A percentile compares a stretch with the other conserved stretches of the same genome.
Conservation (phyloP, 768 basidiomycete genomes). For the Xerocomellus chrysenteron region DNA sequence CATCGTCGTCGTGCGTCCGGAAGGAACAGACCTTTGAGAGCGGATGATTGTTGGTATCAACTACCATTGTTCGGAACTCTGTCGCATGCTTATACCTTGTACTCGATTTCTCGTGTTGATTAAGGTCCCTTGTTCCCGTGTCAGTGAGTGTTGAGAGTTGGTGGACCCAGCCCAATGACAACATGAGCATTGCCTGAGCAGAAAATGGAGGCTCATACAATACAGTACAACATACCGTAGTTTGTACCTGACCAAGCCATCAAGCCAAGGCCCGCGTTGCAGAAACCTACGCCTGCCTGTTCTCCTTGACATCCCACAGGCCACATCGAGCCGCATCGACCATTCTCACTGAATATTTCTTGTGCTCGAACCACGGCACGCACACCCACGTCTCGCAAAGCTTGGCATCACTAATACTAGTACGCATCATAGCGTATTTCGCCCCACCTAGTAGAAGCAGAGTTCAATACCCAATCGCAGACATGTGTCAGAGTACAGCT, state of each 20-base stretch:
- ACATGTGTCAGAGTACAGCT: background rate
- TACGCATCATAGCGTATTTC: slow-evolving; percentile 5
- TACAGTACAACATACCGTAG: background rate
- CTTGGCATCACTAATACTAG: background rate
- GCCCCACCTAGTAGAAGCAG: slow-evolving; percentile 1
- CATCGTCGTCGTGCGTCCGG: background rate
- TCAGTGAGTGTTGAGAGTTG: too few relatives aligned
- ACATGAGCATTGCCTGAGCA: too few relatives aligned
- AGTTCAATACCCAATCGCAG: background rate
- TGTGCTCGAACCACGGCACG: slow-evolving; percentile 24
- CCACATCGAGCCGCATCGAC: background rate
- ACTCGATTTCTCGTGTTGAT: too few relatives aligned
- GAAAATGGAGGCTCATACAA: background rate
- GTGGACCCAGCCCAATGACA: too few relatives aligned
- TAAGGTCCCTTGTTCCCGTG: too few relatives aligned
- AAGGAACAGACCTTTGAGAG: background rate
- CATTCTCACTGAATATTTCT: slow-evolving; percentile 18
- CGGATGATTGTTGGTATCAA: background rate
- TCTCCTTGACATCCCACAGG: slow-evolving; percentile 19
- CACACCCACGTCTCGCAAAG: slow-evolving; percentile 21
- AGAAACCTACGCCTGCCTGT: slow-evolving; percentile 5
- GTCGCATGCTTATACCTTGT: too few relatives aligned
- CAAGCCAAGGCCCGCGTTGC: background rate
- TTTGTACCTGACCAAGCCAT: background rate
- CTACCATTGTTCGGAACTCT: too few relatives aligned